phyloP scores from a whole-genome alignment of 1,139 yeast genomes.

The Hemisphaericaspora xylofermentans region DNA sequence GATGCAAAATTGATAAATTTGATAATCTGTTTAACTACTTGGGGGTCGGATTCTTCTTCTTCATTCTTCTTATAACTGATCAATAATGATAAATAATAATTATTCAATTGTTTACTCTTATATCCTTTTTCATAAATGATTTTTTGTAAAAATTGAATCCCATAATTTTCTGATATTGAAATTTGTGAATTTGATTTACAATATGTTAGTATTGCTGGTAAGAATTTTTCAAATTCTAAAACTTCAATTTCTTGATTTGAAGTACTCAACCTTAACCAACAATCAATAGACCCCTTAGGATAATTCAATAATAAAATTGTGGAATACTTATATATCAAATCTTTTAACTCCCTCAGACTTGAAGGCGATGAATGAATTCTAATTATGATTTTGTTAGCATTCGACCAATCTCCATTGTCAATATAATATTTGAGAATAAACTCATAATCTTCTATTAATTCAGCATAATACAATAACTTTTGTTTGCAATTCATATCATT shows the following conservation, averaged over 20 bases:
- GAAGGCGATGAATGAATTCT: constrained; percentile 43
- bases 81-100: constrained; percentile 70
- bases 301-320: constrained; percentile 65
- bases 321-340: constrained; percentile 63
- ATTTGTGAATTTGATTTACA: constrained; percentile 43
- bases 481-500: constrained; percentile 62
- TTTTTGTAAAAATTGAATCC: constrained; percentile 61
- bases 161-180: constrained; percentile 52
- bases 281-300: constrained; percentile 69
- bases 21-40: constrained; percentile 30
- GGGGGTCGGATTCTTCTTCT: constrained; percentile 16
- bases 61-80: constrained; percentile 59
- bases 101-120: constrained; percentile 58
- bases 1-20: constrained; percentile 27
- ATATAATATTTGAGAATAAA: constrained; percentile 72
- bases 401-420: constrained; percentile 68
- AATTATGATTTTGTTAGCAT: constrained; percentile 59
- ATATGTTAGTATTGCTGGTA: constrained; percentile 76
- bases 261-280: constrained; percentile 70
- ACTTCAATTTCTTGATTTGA: constrained; percentile 11
- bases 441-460: constrained; percentile 63
- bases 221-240: constrained; percentile 55
- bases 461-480: constrained; percentile 69
- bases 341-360: constrained; percentile 22
- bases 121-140: constrained; percentile 54